Conservation (phyloP, 2,329 filamentous ascomycete species). For the Colletotrichum zoysiae region DNA sequence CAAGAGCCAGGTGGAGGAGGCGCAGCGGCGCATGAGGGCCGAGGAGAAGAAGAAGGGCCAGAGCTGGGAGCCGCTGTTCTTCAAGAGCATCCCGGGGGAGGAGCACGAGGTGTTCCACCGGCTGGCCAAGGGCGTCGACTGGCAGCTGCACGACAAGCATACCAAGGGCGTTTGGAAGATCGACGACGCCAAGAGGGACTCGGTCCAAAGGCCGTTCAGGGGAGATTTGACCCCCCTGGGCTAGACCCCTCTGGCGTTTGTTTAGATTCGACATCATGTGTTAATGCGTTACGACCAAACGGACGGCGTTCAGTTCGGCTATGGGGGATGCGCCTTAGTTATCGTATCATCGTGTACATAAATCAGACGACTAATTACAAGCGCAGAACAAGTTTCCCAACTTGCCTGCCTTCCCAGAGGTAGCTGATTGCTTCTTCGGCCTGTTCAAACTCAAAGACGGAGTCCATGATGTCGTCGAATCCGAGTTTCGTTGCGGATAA, state of each 20-base stretch:
- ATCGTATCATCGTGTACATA: neutral
- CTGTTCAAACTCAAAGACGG: neutral
- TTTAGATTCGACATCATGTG: neutral
- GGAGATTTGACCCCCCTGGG: conserved; percentile 50
- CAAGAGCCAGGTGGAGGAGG: conserved; percentile 86
- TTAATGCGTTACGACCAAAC: conserved; percentile 1
- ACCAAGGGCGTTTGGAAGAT: conserved; percentile 57
- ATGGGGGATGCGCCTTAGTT: neutral
- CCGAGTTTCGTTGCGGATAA: neutral
- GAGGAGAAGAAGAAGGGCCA: conserved; percentile 68
- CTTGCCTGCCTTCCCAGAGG: neutral
- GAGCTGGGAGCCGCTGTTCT: conserved; percentile 57
- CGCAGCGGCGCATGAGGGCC: conserved; percentile 80
- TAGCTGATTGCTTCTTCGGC: neutral
- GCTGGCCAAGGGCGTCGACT: conserved; percentile 47
- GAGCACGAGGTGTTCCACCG: conserved; percentile 51
- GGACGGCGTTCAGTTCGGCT: neutral
- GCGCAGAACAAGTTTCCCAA: neutral
- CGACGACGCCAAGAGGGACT: conserved; percentile 45
- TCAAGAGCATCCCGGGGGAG: conserved; percentile 45
- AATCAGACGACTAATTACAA: neutral
- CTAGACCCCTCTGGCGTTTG: neutral
- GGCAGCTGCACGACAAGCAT: conserved; percentile 50
- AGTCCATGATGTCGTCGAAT: neutral
- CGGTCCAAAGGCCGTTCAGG: conserved; percentile 50